Conservation (phyloP, 495 filamentous ascomycete genomes). For the Penicillium lividum region DNA sequence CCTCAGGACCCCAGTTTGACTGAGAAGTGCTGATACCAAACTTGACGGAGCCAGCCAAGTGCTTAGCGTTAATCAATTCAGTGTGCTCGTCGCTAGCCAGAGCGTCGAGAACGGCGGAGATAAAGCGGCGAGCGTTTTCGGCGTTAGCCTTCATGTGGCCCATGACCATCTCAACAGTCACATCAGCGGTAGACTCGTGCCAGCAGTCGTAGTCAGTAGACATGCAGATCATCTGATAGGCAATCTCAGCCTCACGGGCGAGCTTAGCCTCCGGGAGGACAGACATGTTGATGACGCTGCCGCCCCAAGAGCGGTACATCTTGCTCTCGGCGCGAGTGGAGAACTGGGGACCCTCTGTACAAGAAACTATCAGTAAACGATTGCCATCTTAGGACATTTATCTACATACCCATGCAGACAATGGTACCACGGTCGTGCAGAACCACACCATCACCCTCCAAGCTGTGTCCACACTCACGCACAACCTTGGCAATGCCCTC, state of each 20-base stretch:
- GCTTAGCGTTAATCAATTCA: conserved; percentile 76
- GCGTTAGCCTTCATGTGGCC: conserved; percentile 92
- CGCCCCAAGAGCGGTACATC: conserved; percentile 91
- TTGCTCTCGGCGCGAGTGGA: conserved; percentile 94
- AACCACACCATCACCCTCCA: conserved; percentile 75
- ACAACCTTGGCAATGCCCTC: conserved; percentile 71
- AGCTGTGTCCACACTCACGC: conserved; percentile 64
- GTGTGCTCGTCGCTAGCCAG: conserved; percentile 72
- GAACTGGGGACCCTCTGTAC: conserved; percentile 87
- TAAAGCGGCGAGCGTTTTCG: conserved; percentile 78
- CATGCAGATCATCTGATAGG: conserved; percentile 99
- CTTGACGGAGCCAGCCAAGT: conserved; percentile 54
- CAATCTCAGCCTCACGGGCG: conserved; percentile 92
- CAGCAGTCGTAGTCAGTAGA: conserved; percentile 99
- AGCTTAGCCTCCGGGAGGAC: conserved; percentile 95
- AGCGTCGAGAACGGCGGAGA: conserved; percentile 85
- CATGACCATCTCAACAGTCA: conserved; percentile 97
- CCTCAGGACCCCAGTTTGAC: conserved; percentile 61
- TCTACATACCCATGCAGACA: conserved; percentile 78
- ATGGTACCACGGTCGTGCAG: conserved; percentile 78
- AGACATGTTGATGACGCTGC: conserved; percentile 95
- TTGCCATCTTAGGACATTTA: not conserved
- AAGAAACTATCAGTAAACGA: not conserved
- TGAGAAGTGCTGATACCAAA: conserved; percentile 68
- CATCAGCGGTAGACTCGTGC: conserved; percentile 70